These are phyloP conservation scores for Canavalia gladiata DNA, from an alignment of 306 rosid genomes.

Conservation along the genomic window DNA sequence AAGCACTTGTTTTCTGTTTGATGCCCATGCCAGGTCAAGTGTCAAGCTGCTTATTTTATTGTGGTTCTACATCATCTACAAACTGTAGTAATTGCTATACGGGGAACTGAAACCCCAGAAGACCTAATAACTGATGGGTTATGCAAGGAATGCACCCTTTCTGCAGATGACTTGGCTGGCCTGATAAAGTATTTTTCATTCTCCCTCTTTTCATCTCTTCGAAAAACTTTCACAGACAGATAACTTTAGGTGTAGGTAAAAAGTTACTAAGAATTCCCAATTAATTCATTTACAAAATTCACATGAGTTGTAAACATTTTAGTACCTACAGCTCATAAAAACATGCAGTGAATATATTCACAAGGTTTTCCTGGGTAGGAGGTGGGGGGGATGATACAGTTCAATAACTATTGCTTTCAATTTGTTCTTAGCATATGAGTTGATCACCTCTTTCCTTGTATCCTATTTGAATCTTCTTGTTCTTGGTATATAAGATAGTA, in stretches of 20 bases:
- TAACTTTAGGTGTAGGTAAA: constrained; percentile 31
- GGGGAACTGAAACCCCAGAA: constrained; percentile 99
- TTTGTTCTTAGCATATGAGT: neutral
- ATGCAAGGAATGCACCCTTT: constrained; percentile 79
- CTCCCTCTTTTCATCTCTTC: constrained; percentile 33
- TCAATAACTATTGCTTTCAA: constrained; percentile 20
- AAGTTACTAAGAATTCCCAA: constrained; percentile 33
- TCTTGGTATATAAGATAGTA: neutral
- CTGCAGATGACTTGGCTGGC: constrained; percentile 82
- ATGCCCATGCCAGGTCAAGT: constrained; percentile 69
- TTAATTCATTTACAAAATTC: constrained; percentile 26
- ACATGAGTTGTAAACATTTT: constrained; percentile 12
- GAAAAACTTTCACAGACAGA: neutral
- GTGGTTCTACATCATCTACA: constrained; percentile 82
- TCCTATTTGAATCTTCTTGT: neutral
- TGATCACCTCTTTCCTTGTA: neutral
- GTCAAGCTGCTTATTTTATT: constrained; percentile 90
- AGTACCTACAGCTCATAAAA: neutral
- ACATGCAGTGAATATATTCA: neutral
- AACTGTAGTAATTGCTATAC: constrained; percentile 77
- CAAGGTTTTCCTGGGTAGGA: neutral
- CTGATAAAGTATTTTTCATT: constrained; percentile 71
- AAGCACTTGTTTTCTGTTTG: constrained; percentile 30
- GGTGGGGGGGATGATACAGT: neutral
- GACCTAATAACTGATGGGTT: constrained; percentile 91